These are phyloP conservation scores for Stemphylium vesicarium DNA, from an alignment of 2,329 filamentous ascomycete species.

Conservation along the genomic window DNA sequence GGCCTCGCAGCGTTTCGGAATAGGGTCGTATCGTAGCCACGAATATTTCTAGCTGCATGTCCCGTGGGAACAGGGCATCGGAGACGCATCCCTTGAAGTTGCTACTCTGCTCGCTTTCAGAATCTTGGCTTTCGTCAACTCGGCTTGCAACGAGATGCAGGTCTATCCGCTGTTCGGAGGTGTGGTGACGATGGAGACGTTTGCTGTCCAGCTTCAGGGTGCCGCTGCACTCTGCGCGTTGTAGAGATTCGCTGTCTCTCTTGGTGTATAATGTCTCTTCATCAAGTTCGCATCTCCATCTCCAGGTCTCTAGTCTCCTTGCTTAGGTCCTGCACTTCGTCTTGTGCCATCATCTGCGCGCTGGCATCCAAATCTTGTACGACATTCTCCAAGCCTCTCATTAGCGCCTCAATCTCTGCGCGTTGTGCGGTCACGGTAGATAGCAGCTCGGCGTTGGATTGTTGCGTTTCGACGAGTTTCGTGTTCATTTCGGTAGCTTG, in stretches of 20 bases:
- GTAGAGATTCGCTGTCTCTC: background rate
- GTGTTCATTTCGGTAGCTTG: conserved; percentile 57
- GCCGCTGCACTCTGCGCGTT: background rate
- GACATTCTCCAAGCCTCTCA: conserved; percentile 62
- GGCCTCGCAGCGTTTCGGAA: no score
- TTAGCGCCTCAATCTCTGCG: conserved; percentile 62
- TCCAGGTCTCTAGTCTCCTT: conserved; percentile 45
- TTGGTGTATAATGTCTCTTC: background rate
- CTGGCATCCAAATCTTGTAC: conserved; percentile 63
- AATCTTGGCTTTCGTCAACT: no score
- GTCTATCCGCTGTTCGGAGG: background rate
- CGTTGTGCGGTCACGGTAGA: conserved; percentile 61
- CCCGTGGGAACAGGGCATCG: no score
- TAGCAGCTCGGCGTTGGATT: conserved; percentile 61
- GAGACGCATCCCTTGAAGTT: no score
- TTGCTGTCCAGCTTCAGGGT: background rate
- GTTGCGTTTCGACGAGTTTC: conserved; percentile 58
- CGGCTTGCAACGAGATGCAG: background rate
- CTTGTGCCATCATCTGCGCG: conserved; percentile 50
- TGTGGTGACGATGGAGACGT: no score
- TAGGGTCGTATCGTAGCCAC: no score
- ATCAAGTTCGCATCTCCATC: conserved; percentile 44
- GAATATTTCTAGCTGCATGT: no score
- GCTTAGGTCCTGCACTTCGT: conserved; percentile 46
- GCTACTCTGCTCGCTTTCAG: no score